Evolutionary conservation across 805 yeast species (phyloP).

Genomic region (Lachancea sp.): DNA sequence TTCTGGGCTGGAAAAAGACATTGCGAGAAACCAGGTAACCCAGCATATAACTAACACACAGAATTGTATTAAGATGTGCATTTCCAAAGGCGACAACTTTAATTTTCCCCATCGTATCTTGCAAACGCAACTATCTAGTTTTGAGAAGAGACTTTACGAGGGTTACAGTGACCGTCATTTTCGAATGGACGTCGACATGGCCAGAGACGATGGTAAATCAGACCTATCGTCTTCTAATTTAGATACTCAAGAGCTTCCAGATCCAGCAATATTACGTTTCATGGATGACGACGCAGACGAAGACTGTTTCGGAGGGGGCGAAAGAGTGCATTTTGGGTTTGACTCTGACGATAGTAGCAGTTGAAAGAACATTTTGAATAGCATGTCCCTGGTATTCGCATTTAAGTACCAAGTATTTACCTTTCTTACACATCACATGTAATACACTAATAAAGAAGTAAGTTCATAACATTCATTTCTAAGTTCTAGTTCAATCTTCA

Average conservation of each 20-base stretch:
- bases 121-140: slow-evolving; percentile 18
- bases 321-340: slow-evolving; percentile 7
- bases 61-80: slow-evolving; percentile 16
- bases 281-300: slow-evolving; percentile 4
- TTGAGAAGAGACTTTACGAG: slow-evolving; percentile 19
- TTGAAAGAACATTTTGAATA: neutral
- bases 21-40: slow-evolving; percentile 20
- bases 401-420: too few species aligned
- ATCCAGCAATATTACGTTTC: neutral
- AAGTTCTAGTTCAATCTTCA: too few species aligned
- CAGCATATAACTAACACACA: slow-evolving; percentile 21
- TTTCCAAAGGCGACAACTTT: slow-evolving; percentile 16
- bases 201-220: neutral
- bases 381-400: neutral
- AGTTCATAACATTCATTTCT: slow-evolving; percentile 1
- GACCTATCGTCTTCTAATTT: neutral
- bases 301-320: slow-evolving; percentile 6
- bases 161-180: neutral
- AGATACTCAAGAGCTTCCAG: slow-evolving; percentile 5
- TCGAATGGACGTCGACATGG: neutral
- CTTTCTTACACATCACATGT: neutral
- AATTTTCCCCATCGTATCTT: slow-evolving; percentile 19
- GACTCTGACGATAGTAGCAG: slow-evolving; percentile 7
- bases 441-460: neutral
- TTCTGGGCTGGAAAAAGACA: slow-evolving; percentile 17